Percentiles rank a stretch among this genome's conserved stretches.
Evolutionary conservation across 2,329 filamentous ascomycete genomes (phyloP).

Genomic region (Scortechinia acanthostroma): DNA sequence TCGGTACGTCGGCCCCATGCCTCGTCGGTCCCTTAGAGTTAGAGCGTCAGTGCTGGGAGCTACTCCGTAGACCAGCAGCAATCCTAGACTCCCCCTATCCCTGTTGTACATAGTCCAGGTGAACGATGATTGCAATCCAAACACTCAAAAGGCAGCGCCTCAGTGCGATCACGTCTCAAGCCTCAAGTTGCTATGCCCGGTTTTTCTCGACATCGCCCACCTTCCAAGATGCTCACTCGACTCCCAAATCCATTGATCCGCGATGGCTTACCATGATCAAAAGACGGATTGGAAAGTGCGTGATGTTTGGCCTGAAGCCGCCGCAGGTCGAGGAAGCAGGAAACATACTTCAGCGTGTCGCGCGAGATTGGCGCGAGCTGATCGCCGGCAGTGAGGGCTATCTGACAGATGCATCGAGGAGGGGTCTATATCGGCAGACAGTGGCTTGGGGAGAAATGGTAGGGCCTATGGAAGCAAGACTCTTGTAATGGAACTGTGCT

Average conservation of each 20-base stretch:
- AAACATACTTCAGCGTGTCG: conserved; percentile 48
- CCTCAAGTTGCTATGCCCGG: conserved; percentile 7
- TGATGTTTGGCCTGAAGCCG: conserved; percentile 63
- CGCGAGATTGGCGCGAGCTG: conserved; percentile 58
- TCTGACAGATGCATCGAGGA: conserved; percentile 43
- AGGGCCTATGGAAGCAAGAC: too few species aligned
- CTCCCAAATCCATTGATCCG: conserved; percentile 17
- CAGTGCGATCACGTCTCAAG: too few species aligned
- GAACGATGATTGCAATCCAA: too few species aligned
- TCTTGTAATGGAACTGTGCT: too few species aligned
- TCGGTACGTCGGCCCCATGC: too few species aligned
- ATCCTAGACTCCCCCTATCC: too few species aligned
- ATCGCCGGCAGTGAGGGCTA: conserved; percentile 62
- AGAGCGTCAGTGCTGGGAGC: too few species aligned
- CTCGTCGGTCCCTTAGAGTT: too few species aligned
- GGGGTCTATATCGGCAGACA: conserved; percentile 47
- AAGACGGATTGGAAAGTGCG: conserved; percentile 64
- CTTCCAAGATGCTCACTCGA: conserved; percentile 4
- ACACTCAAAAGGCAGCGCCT: too few species aligned
- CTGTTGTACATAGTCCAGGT: too few species aligned
- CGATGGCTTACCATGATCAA: conserved; percentile 68
- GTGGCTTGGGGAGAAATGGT: conserved; percentile 69
- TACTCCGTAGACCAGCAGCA: too few species aligned
- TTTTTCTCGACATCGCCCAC: conserved; percentile 8
- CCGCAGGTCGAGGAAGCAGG: conserved; percentile 50